Base-by-base conservation (phyloP, 2,329 filamentous ascomycete genomes). In the Talaromyces islandicus region DNA sequence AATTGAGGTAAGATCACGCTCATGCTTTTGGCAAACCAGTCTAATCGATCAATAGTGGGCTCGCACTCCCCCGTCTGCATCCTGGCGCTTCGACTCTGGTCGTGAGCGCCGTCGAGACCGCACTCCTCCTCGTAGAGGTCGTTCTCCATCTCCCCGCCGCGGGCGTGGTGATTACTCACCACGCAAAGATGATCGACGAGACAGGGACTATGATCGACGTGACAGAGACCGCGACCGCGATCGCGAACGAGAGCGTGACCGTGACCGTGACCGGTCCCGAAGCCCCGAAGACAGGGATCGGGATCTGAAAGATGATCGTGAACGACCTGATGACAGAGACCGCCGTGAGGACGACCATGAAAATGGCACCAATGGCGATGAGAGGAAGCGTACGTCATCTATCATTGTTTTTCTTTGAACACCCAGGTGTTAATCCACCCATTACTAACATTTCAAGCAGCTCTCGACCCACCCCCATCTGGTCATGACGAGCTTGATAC, bases 21-120 rank as follows among this genome's bases (percentile, higher is more conserved):
- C 53, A 60, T 46, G 12, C 4, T n/a, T 52, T 43, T 30, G 30
- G n/a, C 43, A 29, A 48, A 30, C 48, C 38, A 38, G 30, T 46
- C 64, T 71, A 65, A 73, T 59, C 11, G 30, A 7, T 62, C 5
- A 61, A 10, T 65, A 99, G 94, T 99, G 94, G 94, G 94, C 94
- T 70, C 91, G 94, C 70, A 99, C 94, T 71, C 94, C 94, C 70
- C 94, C 94, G 55, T 97, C 94, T 67, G 94, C 94, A 57, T 97
- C 92, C 30, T 99, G 94, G 94, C 90, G 94, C 64, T 99, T 99
- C 74, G 94, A 97, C 77, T 92, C 91, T 67, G 93, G 92, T 63
- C 87, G 89, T 70, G 89, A 91, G 70, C 89, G 77, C 64, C 77
- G 79, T 53, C 78, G 82, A 65, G 80, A 88, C 67, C 88, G 91